A percentile compares a stretch with the other conserved stretches of the same genome.
Evolutionary conservation across 1,139 yeast species (phyloP).

Genomic region (Zygosaccharomyces sapae): DNA sequence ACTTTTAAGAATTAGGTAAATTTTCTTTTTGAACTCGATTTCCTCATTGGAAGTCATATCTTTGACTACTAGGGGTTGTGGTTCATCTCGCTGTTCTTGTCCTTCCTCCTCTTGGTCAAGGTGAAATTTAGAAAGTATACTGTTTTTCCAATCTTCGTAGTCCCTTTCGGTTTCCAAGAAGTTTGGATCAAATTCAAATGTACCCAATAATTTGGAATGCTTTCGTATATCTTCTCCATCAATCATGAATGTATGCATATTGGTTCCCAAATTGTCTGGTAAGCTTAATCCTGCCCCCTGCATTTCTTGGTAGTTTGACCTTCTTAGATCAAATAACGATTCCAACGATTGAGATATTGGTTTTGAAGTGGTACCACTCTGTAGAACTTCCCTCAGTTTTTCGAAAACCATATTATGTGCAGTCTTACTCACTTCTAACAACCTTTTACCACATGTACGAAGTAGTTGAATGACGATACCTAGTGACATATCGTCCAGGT

Average conservation of each 20-base stretch:
- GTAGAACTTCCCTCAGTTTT: constrained; percentile 54
- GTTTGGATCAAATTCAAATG: constrained; percentile 50
- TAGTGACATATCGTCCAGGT: constrained; percentile 51
- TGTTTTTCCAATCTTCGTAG: constrained; percentile 38
- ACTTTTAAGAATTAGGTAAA: constrained; percentile 84
- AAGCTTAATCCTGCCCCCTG: constrained; percentile 25
- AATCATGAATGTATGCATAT: constrained; percentile 56
- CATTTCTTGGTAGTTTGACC: constrained; percentile 44
- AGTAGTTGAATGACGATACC: constrained; percentile 46
- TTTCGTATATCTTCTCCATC: constrained; percentile 44
- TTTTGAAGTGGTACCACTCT: constrained; percentile 48
- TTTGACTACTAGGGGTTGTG: constrained; percentile 19
- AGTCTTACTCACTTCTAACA: constrained; percentile 42
- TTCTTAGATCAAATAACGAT: constrained; percentile 49
- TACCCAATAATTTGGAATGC: constrained; percentile 48
- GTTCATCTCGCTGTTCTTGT: constrained; percentile 13
- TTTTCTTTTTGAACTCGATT: constrained; percentile 62
- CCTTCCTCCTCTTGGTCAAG: constrained; percentile 11
- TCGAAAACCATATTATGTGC: constrained; percentile 56
- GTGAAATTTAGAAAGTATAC: background rate
- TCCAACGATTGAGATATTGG: constrained; percentile 50
- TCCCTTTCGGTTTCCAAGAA: constrained; percentile 49
- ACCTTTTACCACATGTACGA: constrained; percentile 43
- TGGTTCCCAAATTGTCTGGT: constrained; percentile 20
- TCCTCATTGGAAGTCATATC: constrained; percentile 71